Percentiles rank a stretch among this genome's conserved stretches.
Evolutionary conservation across 805 yeast genomes (phyloP).

Genomic region (Metschnikowia continentalis): DNA sequence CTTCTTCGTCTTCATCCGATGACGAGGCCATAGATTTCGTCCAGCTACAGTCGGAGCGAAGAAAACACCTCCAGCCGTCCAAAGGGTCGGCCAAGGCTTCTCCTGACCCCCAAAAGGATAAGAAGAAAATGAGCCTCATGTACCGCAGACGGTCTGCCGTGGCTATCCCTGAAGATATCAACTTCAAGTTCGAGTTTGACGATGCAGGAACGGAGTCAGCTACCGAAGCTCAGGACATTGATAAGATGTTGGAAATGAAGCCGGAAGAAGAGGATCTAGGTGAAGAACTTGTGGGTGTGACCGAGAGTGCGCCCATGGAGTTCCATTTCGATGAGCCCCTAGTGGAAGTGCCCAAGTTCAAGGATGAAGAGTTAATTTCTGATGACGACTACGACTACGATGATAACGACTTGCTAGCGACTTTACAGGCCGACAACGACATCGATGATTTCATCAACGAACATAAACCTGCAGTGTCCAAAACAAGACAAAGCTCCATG

Average conservation of each 20-base stretch:
- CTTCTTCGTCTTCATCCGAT: conserved; percentile 43
- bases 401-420: conserved; percentile 44
- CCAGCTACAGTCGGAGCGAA: conserved; percentile 61
- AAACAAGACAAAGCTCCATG: conserved; percentile 25
- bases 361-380: conserved; percentile 45
- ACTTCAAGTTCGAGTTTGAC: conserved; percentile 41
- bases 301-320: conserved; percentile 16
- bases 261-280: conserved; percentile 57
- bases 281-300: conserved; percentile 37
- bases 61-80: conserved; percentile 14
- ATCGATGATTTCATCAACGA: conserved; percentile 31
- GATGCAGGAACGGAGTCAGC: conserved; percentile 19
- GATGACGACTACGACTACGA: conserved; percentile 66
- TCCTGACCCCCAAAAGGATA: conserved; percentile 6
- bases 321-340: conserved; percentile 31
- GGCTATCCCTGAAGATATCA: conserved; percentile 41
- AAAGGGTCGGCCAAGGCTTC: conserved; percentile 5
- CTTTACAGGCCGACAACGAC: conserved; percentile 45
- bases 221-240: conserved; percentile 12
- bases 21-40: conserved; percentile 73
- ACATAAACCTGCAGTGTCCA: conserved; percentile 2
- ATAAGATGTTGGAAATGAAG: conserved; percentile 17
- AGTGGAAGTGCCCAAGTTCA: conserved; percentile 49
- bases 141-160: conserved; percentile 33
- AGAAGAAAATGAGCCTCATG: conserved; percentile 10